These are phyloP conservation scores for Teratosphaeriaceae sp. DNA, from an alignment of 2,329 filamentous ascomycete species.

Conservation along the genomic window DNA sequence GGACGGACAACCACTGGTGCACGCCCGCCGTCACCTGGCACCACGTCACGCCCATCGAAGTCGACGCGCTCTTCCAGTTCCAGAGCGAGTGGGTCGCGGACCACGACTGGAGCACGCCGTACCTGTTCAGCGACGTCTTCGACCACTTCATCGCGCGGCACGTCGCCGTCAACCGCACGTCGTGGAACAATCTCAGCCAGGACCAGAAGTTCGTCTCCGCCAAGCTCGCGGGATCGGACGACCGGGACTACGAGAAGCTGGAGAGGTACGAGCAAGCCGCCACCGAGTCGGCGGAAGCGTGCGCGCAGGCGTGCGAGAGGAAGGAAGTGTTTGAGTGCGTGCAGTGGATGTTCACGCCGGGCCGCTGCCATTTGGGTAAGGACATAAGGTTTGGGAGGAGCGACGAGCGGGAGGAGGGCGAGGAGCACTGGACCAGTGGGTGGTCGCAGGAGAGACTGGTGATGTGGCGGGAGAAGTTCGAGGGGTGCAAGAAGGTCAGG, in stretches of 20 bases:
- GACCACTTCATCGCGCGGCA: constrained; percentile 26
- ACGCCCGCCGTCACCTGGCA: constrained; percentile 34
- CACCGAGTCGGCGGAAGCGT: constrained; percentile 20
- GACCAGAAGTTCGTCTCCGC: constrained; percentile 22
- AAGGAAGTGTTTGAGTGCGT: constrained; percentile 21
- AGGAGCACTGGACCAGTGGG: constrained; percentile 25
- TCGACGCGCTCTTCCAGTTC: constrained; percentile 28
- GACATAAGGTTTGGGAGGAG: constrained; percentile 27
- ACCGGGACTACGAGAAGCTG: constrained; percentile 17
- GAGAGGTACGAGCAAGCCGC: constrained; percentile 20
- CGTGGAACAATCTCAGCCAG: constrained; percentile 29
- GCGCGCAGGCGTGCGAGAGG: constrained; percentile 23
- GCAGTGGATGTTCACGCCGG: constrained; percentile 31
- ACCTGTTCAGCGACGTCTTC: constrained; percentile 29
- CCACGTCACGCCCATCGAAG: constrained; percentile 25
- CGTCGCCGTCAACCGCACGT: constrained; percentile 23
- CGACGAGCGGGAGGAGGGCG: constrained; percentile 23
- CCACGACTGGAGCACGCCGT: constrained; percentile 27
- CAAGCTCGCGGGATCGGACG: constrained; percentile 12
- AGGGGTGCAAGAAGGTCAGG: constrained; percentile 4
- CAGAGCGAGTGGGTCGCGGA: constrained; percentile 24
- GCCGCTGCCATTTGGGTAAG: constrained; percentile 27
- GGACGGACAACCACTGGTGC: constrained; percentile 39
- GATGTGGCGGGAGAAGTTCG: constrained; percentile 18
- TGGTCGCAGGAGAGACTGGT: constrained; percentile 23